Base-by-base conservation (phyloP, 2,329 filamentous ascomycete genomes). In the Colletotrichum tropicicola region DNA sequence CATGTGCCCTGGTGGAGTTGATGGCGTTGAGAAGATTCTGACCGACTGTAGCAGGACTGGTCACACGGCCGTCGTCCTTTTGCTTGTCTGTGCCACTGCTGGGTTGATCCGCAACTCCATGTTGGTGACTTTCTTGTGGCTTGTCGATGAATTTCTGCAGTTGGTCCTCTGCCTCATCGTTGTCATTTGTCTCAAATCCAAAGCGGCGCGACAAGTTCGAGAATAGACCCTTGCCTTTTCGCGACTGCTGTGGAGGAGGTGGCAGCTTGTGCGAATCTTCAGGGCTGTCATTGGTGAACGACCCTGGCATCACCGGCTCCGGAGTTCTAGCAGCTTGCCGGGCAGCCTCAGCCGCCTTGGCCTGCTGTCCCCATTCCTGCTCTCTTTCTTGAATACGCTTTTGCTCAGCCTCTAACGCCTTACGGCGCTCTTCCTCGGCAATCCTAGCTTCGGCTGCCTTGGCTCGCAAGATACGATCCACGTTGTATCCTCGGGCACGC, bases 401-500 rank as follows among this genome's bases (percentile, higher is more conserved):
- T 68, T 91, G 87, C 73, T 97, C 93, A 49, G 88, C 87, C 67
- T 92, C 91, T 6, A 94, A 77, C 35, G 92, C 89, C 72, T 90
- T 90, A 72, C 91, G 89, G 51, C 92, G 87, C 74, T 93, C 89
- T 71, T 92, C 91, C 73, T 98, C 94, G 0, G 93, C 94, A 68
- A 98, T 89, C 55, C 92, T 88, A 6, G 93, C 92, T 76, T 98
- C 94, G 3, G 92, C 92, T 19, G 92, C 93, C 79, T 97, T 97
- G 57, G 91, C 91, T 37, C 93, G 89, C 21, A 99, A 84, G 67
- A 99, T 98, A 52, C 96, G 91, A 73, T 98, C 93, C 39, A 99
- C 96, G 70, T 99, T 98, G 82, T 98, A 98, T 2, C 96, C 96
- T 68, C 96, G 93, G 65, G 90, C 89, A 71, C 93, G 90, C 41